phyloP scores from a whole-genome alignment of 1,284 basidiomycete genomes.

The Gymnopus androsaceus region DNA sequence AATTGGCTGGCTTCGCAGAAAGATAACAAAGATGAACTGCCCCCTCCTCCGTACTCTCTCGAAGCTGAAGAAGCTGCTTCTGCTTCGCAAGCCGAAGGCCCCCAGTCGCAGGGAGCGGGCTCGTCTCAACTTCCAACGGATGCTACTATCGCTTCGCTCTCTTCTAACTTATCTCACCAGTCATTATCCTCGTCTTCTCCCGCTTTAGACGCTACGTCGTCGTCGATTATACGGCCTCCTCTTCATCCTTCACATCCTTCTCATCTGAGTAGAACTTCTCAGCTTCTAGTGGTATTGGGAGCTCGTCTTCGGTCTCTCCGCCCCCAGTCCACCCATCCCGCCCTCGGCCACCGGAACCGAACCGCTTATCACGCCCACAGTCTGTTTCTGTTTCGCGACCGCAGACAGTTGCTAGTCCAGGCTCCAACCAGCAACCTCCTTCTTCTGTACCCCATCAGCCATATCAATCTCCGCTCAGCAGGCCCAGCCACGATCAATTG shows the following conservation, averaged over 20 bases:
- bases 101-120: background rate
- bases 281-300: background rate
- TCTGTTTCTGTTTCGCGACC: conserved; percentile 15
- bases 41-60: conserved; percentile 70
- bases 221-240: conserved; percentile 15
- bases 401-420: conserved; percentile 17
- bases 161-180: conserved; percentile 35
- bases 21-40: conserved; percentile 51
- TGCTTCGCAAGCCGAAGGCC: background rate
- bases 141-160: conserved; percentile 29
- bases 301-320: conserved; percentile 13
- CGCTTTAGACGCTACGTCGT: background rate
- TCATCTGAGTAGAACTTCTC: conserved; percentile 7
- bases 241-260: conserved; percentile 23
- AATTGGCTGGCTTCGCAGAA: conserved; percentile 52
- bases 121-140: background rate
- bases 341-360: conserved; percentile 18
- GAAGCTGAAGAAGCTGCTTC: conserved; percentile 43
- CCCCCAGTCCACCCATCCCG: conserved; percentile 27
- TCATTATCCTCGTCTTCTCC: conserved; percentile 26
- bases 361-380: conserved; percentile 19
- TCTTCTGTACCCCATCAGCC: background rate
- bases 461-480: conserved; percentile 2
- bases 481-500: too few relatives aligned
- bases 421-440: conserved; percentile 6